Evolutionary conservation across 2,329 filamentous ascomycete genomes (phyloP).

Genomic region (Canariomyces notabilis): DNA sequence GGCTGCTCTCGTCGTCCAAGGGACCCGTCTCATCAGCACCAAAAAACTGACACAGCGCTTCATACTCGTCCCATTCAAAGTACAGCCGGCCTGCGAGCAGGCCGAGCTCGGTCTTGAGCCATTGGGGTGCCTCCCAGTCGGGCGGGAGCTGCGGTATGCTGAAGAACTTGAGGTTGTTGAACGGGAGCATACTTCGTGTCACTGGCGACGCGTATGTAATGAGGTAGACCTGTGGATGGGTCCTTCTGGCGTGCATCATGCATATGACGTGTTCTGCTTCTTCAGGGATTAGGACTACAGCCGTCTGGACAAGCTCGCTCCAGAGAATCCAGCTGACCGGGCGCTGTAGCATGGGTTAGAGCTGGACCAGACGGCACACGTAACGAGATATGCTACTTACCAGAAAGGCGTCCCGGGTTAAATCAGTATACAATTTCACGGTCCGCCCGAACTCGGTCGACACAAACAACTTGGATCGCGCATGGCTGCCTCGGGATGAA

Average conservation of each 20-base stretch:
- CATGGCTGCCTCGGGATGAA: slow-evolving; percentile 5
- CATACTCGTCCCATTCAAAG: slow-evolving; percentile 46
- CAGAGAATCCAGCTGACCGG: slow-evolving; percentile 60
- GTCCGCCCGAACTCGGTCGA: slow-evolving; percentile 46
- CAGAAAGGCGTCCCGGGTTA: slow-evolving; percentile 33
- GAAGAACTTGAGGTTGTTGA: slow-evolving; percentile 51
- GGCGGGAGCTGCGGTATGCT: slow-evolving; percentile 43
- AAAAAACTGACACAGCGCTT: slow-evolving; percentile 30
- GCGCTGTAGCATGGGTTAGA: slow-evolving; percentile 33
- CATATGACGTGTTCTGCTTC: slow-evolving; percentile 55
- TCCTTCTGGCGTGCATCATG: slow-evolving; percentile 29
- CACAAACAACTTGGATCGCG: slow-evolving; percentile 31
- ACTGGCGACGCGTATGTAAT: slow-evolving; percentile 56
- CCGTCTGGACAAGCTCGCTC: slow-evolving; percentile 41
- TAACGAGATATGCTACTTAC: slow-evolving; percentile 22
- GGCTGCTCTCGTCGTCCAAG: slow-evolving; percentile 2
- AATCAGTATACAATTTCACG: slow-evolving; percentile 29
- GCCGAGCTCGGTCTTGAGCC: slow-evolving; percentile 55
- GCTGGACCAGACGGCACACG: too few relatives aligned
- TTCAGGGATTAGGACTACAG: slow-evolving; percentile 56
- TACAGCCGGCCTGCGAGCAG: slow-evolving; percentile 58
- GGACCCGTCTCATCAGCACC: slow-evolving; percentile 23
- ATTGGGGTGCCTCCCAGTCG: slow-evolving; percentile 40
- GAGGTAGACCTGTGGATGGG: slow-evolving; percentile 44
- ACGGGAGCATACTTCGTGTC: slow-evolving; percentile 54